Evolutionary conservation across 2,329 filamentous ascomycete genomes (phyloP), one percentile per base, ranked within the genome.

Genomic region (Fusarium multiceps): DNA sequence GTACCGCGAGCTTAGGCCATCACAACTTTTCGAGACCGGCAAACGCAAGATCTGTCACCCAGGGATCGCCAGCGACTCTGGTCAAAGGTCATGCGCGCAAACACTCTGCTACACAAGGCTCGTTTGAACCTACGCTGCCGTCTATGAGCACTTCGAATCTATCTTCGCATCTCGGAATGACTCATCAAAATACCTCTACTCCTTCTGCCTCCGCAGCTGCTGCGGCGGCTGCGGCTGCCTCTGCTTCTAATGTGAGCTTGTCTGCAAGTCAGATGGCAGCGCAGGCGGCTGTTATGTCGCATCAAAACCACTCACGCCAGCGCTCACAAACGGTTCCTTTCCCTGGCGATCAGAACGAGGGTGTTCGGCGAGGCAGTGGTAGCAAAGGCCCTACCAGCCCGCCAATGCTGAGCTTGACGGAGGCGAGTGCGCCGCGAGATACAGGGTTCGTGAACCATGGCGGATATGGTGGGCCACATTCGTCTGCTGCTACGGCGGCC

Each of bases 261-360:
- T 85, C 86, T 3, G 89, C 92, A n/a, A 93, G 91, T 78, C 90
- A 93, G 78, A 93, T 94, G 69, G 92, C 92, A 41, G 92, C 92
- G 20, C 92, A 94, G 79, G 89, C 92, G 12, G 92, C 92, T 58
- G 89, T 92, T 75, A 89, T 93, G 82, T 87, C 88, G 34, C 87
- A 90, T 74, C 85, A 87, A 74, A 82, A 83, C 45, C 78, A 73
- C 72, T 77, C 79, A 47, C 85, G 92, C 21, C 92, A 93, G 77
- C 87, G 92, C 55, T 94, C 92, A 16, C 90, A 92, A 78, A 93
- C 92, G 0, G 88, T 92, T 11, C 89, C 92, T 8, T 85, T 87
- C 20, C 87, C 81, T 2, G 82, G 82, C 23, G 81, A 83, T 10
- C 74, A 78, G n/a, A 79, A 81, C 49, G 84, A 87, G 13, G 74